phyloP scores from a whole-genome alignment of 805 yeast genomes.

The Candida jianshihensis region DNA sequence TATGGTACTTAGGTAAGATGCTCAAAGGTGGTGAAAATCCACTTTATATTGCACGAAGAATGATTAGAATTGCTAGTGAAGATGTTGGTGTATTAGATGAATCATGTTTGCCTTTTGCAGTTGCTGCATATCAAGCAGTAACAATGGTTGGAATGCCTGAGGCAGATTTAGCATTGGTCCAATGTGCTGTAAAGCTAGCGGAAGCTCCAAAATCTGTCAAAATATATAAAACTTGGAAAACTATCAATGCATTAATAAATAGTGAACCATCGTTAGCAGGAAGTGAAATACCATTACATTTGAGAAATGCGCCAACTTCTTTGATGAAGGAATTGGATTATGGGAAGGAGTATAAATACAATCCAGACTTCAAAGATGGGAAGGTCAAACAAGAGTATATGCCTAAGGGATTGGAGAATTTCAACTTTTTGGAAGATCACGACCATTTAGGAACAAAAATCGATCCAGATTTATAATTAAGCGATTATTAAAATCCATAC shows the following conservation, averaged over 20 bases:
- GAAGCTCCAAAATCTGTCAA: constrained; percentile 80
- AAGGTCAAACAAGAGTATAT: constrained; percentile 66
- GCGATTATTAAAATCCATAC: background rate
- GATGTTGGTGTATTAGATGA: constrained; percentile 88
- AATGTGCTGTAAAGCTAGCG: constrained; percentile 88
- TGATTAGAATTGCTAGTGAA: constrained; percentile 93
- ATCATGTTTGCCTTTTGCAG: constrained; percentile 76
- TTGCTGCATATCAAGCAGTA: constrained; percentile 78
- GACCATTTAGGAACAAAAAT: constrained; percentile 44
- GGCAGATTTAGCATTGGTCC: constrained; percentile 82
- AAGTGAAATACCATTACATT: constrained; percentile 60
- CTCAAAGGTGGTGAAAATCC: constrained; percentile 93
- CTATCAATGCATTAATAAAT: constrained; percentile 51
- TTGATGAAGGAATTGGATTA: constrained; percentile 88
- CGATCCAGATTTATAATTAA: background rate
- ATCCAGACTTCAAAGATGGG: constrained; percentile 74
- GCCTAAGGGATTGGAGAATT: constrained; percentile 50
- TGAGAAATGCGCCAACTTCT: constrained; percentile 91
- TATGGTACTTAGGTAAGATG: constrained; percentile 85
- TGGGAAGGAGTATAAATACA: constrained; percentile 79
- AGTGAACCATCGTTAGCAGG: constrained; percentile 53
- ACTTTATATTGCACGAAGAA: constrained; percentile 76
- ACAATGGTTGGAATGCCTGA: constrained; percentile 94
- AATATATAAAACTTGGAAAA: constrained; percentile 73
- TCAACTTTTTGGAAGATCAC: constrained; percentile 44